phyloP scores from a whole-genome alignment of 1,284 basidiomycete genomes.

The Cryptococcus sp. region DNA sequence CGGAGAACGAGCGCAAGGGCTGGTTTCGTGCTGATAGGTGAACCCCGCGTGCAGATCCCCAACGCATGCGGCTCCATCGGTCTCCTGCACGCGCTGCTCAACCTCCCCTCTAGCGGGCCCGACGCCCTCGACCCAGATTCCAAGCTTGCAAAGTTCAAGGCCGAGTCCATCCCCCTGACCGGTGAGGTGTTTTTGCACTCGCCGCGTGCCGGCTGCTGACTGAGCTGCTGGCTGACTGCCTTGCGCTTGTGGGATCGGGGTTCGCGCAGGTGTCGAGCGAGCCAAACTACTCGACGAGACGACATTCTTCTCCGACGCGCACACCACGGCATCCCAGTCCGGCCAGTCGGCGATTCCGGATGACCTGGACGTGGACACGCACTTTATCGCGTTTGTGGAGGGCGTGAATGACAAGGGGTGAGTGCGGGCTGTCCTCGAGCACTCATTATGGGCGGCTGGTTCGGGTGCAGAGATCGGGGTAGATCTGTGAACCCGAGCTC shows the following conservation, averaged over 20 bases:
- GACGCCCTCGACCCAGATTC: constrained; percentile 29
- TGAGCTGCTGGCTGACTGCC: no score
- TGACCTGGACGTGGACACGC: constrained; percentile 63
- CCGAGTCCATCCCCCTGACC: constrained; percentile 28
- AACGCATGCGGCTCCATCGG: constrained; percentile 91
- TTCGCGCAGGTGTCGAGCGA: constrained; percentile 61
- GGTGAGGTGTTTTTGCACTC: constrained; percentile 22
- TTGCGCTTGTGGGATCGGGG: no score
- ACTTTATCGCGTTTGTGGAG: constrained; percentile 79
- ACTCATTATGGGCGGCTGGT: neutral
- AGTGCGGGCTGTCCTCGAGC: constrained; percentile 12
- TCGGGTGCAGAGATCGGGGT: neutral
- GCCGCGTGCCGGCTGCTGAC: neutral
- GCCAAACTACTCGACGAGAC: constrained; percentile 71
- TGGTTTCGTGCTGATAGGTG: no score
- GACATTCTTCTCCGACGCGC: constrained; percentile 69
- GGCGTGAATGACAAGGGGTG: constrained; percentile 50
- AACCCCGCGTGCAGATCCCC: constrained; percentile 67
- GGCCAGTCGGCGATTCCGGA: constrained; percentile 65
- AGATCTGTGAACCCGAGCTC: no score
- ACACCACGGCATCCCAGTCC: constrained; percentile 62
- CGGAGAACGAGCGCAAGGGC: neutral
- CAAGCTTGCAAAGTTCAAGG: constrained; percentile 41
- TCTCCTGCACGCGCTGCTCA: constrained; percentile 64
- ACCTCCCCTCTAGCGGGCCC: constrained; percentile 34